Base-by-base conservation (phyloP, 169 alveolate species). In the Eimeria tenella region DNA sequence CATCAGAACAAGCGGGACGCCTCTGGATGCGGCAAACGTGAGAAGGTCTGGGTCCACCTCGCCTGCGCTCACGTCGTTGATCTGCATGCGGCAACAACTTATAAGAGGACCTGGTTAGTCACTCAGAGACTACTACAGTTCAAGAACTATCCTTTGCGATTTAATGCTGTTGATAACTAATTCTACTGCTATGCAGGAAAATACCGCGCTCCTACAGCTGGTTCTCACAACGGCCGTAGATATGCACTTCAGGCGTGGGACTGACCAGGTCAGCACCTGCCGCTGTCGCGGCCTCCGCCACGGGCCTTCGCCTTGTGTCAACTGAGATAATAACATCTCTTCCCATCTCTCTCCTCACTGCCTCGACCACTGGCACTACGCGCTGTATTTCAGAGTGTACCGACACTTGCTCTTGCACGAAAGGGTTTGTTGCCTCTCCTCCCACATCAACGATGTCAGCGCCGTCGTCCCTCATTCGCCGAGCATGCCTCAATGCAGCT, bases 371-470 rank as follows among this genome's bases (percentile, higher is more conserved):
- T 5, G 95, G 95, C 31, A 58, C 8, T 0, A 93, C 95, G 9
- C 95, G 70, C 65, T n/a, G 42, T 52, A 49, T 71, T 56, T 93
- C 95, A 19, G 56, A 71, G 15, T 42, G 79, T 15, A 71, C 91
- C 8, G 93, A 65, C 9, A 84, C 89, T 42, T 58, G 75, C 56
- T 71, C 77, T 31, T 71, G 62, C 31, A 17, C 74, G 63, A 73
- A 73, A 9, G 94, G 86, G 62, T 58, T 88, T 4, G 95, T 93
- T 23, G 95, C 91, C 58, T 93, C 95, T n/a, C 95, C 95, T 0
- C 95, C 95, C 4, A 93, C 52, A 70, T 93, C 95, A 71, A 93
- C 11, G 5, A 93, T 73, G 50, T 81, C 93, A 5, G 95, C 95
- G 19, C 95, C 95, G 4, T 21, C 87, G 53, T 19, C 60, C 58